Percentiles rank a stretch among this genome's conserved stretches.
These are phyloP conservation scores for Eragrostis curvula DNA, from an alignment of 176 grass and related monocot genomes.

Conservation along the genomic window DNA sequence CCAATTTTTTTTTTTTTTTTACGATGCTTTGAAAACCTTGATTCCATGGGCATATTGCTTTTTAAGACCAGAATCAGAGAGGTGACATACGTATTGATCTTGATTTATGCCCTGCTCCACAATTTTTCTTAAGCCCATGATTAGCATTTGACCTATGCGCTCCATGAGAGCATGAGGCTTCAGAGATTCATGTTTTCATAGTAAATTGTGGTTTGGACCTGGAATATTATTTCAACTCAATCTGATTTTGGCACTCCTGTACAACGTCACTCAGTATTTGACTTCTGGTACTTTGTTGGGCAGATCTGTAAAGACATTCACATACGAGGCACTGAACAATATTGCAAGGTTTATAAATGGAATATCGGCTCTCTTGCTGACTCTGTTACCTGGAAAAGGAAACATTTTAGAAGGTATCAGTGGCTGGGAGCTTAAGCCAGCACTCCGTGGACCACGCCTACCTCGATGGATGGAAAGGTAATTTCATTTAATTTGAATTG, in stretches of 20 bases:
- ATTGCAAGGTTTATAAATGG: slow-evolving; percentile 97
- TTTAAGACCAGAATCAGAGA: not conserved
- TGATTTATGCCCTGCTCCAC: slow-evolving; percentile 32
- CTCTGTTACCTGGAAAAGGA: slow-evolving; percentile 79
- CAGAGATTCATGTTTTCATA: not conserved
- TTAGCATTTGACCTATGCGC: not conserved
- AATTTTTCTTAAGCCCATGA: slow-evolving; percentile 19
- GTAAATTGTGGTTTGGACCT: not conserved
- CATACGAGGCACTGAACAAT: slow-evolving; percentile 95
- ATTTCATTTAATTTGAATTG: not conserved
- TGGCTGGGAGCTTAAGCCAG: slow-evolving; percentile 94
- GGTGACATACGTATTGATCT: slow-evolving; percentile 17
- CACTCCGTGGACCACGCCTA: slow-evolving; percentile 80
- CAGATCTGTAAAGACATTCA: slow-evolving; percentile 97
- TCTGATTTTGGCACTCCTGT: slow-evolving; percentile 12
- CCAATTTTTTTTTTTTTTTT: too few species aligned
- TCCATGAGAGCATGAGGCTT: not conserved
- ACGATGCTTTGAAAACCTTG: not conserved
- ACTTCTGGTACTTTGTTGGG: slow-evolving; percentile 34
- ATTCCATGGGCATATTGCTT: slow-evolving; percentile 12
- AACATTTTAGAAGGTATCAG: slow-evolving; percentile 88
- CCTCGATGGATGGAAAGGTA: slow-evolving; percentile 99
- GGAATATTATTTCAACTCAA: slow-evolving; percentile 14
- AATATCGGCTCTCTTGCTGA: slow-evolving; percentile 78
- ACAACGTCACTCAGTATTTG: not conserved